Percentiles rank a stretch among this genome's conserved stretches.
Evolutionary conservation across 192 early-diverging fungal genomes (phyloP).

Genomic region (Gonapodya prolifera): DNA sequence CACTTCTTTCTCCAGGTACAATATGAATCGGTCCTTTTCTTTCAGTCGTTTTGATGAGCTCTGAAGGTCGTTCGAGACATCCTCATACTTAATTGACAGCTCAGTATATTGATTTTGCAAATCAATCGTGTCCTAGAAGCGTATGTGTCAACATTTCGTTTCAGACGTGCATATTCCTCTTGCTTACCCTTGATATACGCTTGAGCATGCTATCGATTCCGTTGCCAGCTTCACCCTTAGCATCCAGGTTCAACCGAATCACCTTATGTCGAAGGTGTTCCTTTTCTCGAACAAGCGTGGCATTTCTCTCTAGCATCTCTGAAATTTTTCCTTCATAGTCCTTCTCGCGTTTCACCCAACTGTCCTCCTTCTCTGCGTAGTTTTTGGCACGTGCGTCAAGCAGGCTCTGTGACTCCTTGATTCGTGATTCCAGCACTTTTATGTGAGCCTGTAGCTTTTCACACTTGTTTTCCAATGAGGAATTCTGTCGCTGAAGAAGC

Average conservation of each 20-base stretch:
- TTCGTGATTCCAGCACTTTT: conserved; percentile 35
- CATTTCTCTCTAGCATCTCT: conserved; percentile 22
- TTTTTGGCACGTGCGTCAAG: conserved; percentile 39
- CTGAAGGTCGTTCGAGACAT: conserved; percentile 23
- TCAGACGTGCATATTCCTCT: too few species aligned
- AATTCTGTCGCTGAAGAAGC: conserved; percentile 45
- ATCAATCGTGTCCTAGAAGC: conserved; percentile 28
- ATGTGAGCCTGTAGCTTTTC: conserved; percentile 45
- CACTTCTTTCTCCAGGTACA: conserved; percentile 42
- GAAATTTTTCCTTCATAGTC: conserved; percentile 31
- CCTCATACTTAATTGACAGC: conserved; percentile 30
- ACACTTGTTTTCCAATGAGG: conserved; percentile 39
- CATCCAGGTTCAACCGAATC: conserved; percentile 42
- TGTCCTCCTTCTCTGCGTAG: conserved; percentile 34
- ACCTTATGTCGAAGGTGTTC: conserved; percentile 50
- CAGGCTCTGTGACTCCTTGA: conserved; percentile 34
- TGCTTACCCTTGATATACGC: conserved; percentile 28
- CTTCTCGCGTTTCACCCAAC: conserved; percentile 17
- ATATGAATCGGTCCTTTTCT: conserved; percentile 36
- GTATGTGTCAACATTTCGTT: conserved; percentile 6
- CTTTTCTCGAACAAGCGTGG: conserved; percentile 34
- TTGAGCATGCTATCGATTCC: conserved; percentile 51
- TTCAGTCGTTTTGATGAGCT: conserved; percentile 25
- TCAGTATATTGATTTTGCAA: conserved; percentile 35
- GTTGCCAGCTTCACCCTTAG: conserved; percentile 46